These are phyloP conservation scores for Blastocystis sp. DNA, from an alignment of 352 stramenopile species.

Conservation along the genomic window DNA sequence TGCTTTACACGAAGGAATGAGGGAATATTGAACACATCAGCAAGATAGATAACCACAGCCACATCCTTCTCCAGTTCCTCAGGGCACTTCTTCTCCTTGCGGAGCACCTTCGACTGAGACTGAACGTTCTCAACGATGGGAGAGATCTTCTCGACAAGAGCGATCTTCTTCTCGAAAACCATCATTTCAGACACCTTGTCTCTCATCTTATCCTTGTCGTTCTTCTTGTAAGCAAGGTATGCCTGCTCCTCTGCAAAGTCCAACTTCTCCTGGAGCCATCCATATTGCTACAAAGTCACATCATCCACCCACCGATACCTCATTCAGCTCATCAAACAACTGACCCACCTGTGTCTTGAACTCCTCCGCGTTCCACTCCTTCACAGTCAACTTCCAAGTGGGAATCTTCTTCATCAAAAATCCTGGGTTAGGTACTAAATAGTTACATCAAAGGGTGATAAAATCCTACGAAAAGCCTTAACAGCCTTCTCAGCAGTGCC, in stretches of 20 bases:
- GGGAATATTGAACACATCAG: conserved; percentile 36
- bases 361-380: conserved; percentile 33
- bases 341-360: conserved; percentile 26
- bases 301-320: background rate
- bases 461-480: conserved; percentile 46
- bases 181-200: conserved; percentile 34
- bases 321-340: conserved; percentile 50
- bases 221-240: conserved; percentile 54
- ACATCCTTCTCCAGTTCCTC: conserved; percentile 49
- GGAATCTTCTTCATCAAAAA: conserved; percentile 57
- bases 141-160: conserved; percentile 27
- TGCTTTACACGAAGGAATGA: conserved; percentile 50
- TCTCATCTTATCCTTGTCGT: conserved; percentile 49
- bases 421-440: conserved; percentile 35
- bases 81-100: conserved; percentile 59
- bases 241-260: conserved; percentile 41
- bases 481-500: conserved; percentile 51
- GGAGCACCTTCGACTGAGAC: background rate
- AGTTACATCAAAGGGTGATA: background rate
- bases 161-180: conserved; percentile 53
- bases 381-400: conserved; percentile 50
- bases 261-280: conserved; percentile 53
- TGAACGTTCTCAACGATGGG: conserved; percentile 44
- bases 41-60: conserved; percentile 2
- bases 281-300: conserved; percentile 23